Base-by-base conservation (phyloP, 2,329 filamentous ascomycete species). In the Fusarium ramigenum region DNA sequence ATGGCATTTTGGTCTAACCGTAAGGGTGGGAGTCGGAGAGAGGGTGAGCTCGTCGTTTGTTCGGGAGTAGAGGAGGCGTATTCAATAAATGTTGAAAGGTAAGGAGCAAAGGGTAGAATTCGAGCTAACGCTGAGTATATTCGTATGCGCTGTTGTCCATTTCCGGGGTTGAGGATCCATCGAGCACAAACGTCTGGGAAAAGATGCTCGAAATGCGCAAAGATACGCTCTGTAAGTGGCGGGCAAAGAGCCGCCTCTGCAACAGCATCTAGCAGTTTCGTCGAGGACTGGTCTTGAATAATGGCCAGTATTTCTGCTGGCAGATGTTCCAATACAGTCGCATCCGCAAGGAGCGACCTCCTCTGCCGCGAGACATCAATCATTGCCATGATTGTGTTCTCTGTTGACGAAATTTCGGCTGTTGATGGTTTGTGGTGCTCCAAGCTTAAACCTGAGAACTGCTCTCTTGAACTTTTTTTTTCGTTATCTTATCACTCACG, bases 151-250 rank as follows among this genome's bases (percentile, higher is more conserved):
- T 82, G 75, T 77, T 80, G 61, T 72, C 81, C 78, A 46, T 80
- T 82, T 34, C 82, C 81, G 34, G 84, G 77, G 79, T 84, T 81
- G 78, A 86, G 85, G 49, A 93, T 85, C 94, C 94, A 97, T 85
- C 93, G 87, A 70, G 94, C 93, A 82, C 93, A 94, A 56, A 97
- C 86, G 82, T 98, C 95, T 76, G 94, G 90, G 78, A 96, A 93
- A 44, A 95, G 84, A 70, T 88, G 85, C 80, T 93, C 91, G 81
- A 95, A 95, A 78, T 93, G 88, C 73, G 89, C 85, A 79, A 96
- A 95, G 79, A 97, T 85, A 63, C 86, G 85, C 79, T 94, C 90
- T 77, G 94, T 96, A 81, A 90, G 88, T 83, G 86, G 85, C 76
- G 93, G 87, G 77, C 90, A 87, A 78, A 97, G 88, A 65, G 93